Conservation (phyloP, 2,329 filamentous ascomycete species). For the Nemania sp. region DNA sequence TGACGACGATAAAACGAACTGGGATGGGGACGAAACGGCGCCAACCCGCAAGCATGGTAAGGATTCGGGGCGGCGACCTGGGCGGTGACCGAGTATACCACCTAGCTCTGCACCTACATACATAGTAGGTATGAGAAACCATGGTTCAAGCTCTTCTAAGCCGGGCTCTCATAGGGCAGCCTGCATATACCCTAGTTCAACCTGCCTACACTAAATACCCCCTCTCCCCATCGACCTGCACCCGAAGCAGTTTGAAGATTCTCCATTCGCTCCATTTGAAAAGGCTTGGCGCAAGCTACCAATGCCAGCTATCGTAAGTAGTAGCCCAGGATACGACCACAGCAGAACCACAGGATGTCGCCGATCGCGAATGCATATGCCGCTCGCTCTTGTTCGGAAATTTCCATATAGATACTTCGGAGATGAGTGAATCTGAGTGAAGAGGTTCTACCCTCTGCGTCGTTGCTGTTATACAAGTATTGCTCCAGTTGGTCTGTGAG, state of each 20-base stretch:
- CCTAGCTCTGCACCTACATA: neutral
- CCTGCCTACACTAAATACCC: neutral
- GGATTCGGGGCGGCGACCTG: constrained; percentile 9
- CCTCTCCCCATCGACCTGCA: constrained; percentile 1
- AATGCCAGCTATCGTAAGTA: constrained; percentile 12
- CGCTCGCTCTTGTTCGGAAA: neutral
- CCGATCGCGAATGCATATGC: neutral
- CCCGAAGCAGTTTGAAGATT: constrained; percentile 8
- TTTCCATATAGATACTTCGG: neutral
- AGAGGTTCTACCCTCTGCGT: neutral
- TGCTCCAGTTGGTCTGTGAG: neutral
- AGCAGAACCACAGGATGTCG: neutral
- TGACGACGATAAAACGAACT: constrained; percentile 12
- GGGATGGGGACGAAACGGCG: constrained; percentile 1
- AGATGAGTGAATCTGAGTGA: neutral
- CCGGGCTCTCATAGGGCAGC: neutral
- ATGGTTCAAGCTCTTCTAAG: neutral
- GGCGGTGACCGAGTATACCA: constrained; percentile 9
- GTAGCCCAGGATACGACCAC: constrained; percentile 27
- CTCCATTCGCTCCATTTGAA: constrained; percentile 2
- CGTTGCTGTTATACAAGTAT: neutral
- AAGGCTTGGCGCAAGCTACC: constrained; percentile 24
- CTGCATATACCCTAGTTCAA: neutral
- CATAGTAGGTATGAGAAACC: no score
- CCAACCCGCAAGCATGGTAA: constrained; percentile 5